phyloP scores from a whole-genome alignment of 176 grass and related monocot genomes.

The Paspalum notatum region DNA sequence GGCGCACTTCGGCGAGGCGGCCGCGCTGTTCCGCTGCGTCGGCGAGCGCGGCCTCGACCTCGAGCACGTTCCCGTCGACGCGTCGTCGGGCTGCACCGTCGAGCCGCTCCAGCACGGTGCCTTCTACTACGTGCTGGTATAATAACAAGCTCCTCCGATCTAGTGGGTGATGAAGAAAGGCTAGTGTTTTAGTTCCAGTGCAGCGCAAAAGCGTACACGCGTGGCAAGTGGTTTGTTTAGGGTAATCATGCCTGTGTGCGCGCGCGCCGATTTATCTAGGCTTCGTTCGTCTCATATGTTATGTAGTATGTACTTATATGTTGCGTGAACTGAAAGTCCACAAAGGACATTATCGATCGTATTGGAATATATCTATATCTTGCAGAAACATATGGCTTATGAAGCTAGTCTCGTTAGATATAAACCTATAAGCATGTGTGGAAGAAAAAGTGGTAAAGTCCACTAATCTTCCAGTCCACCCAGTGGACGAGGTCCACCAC shows the following conservation, averaged over 20 bases:
- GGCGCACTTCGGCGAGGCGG: constrained; percentile 49
- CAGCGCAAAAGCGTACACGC: neutral
- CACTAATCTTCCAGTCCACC: too few relatives aligned
- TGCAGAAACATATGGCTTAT: too few relatives aligned
- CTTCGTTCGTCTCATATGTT: neutral
- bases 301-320: neutral
- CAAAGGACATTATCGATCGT: neutral
- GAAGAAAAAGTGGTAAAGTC: too few relatives aligned
- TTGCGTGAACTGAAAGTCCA: neutral
- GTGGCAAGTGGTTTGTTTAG: neutral
- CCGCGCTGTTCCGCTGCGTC: constrained; percentile 36
- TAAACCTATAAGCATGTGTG: too few relatives aligned
- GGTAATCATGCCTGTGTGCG: too few relatives aligned
- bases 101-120: constrained; percentile 58
- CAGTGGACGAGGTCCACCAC: too few relatives aligned
- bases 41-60: constrained; percentile 8
- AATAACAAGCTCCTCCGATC: neutral
- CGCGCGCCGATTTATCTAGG: neutral
- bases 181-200: neutral
- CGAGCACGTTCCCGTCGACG: constrained; percentile 53
- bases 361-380: neutral
- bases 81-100: constrained; percentile 50
- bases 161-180: neutral
- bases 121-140: constrained; percentile 56
- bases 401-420: too few relatives aligned